Percentiles rank a stretch among this genome's conserved stretches.
Conservation (phyloP, 257 asterid genomes). For the Salvia miltiorrhiza region DNA sequence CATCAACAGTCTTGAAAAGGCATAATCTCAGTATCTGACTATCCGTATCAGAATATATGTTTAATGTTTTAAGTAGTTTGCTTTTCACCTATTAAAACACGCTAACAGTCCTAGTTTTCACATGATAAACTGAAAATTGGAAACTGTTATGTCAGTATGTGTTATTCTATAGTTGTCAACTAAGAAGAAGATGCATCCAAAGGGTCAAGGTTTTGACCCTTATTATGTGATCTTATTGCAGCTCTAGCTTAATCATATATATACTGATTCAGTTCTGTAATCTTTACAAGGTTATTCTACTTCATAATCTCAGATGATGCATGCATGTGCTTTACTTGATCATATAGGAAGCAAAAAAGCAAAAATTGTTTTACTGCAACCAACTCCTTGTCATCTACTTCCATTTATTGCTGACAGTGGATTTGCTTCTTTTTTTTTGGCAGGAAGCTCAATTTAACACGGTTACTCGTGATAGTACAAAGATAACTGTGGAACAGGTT, state of each 20-base stretch:
- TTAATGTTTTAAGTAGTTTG: background rate
- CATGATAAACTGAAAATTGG: background rate
- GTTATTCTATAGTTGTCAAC: background rate
- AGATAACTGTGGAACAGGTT: conserved; percentile 97
- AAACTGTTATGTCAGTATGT: background rate
- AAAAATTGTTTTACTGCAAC: background rate
- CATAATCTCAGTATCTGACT: background rate
- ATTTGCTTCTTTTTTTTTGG: conserved; percentile 36
- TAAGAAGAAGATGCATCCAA: background rate
- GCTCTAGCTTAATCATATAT: background rate
- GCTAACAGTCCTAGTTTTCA: too few species aligned
- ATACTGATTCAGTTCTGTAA: background rate
- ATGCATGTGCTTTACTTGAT: background rate
- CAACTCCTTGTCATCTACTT: background rate
- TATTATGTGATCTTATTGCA: background rate
- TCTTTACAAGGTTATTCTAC: background rate
- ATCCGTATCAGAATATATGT: background rate
- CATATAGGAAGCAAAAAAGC: background rate
- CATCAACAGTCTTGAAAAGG: background rate
- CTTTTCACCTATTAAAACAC: background rate
- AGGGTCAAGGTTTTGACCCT: background rate
- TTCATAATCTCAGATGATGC: background rate
- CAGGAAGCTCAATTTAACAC: conserved; percentile 90
- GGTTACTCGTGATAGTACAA: conserved; percentile 91
- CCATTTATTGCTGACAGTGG: background rate